Base-by-base conservation (phyloP, 2,329 filamentous ascomycete genomes). In the Stagonosporopsis vannaccii region DNA sequence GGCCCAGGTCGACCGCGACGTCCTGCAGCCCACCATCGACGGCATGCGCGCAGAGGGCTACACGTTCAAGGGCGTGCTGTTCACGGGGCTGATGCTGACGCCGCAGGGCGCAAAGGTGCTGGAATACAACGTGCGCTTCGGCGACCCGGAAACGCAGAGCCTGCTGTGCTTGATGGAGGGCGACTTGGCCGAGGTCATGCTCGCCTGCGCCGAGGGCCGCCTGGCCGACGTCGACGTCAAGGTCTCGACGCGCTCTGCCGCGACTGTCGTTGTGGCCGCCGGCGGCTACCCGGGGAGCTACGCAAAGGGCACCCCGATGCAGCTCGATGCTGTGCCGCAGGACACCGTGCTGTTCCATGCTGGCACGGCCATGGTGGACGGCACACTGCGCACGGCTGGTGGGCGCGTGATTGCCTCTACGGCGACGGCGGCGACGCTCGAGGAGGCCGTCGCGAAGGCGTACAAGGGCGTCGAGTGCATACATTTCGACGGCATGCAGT, bases 401-500 rank as follows among this genome's bases (percentile, higher is more conserved):
- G 95, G 95, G 1, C 88, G 95, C 54, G 95, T 99, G 30, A 97
- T 99, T 71, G 93, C 94, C 15, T 88, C 92, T n/a, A 96, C 91
- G 33, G 90, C 93, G 1, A 90, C 88, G 1, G 90, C 87, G 0
- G 82, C 84, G 1, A 90, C 88, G 12, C 85, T 99, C 1, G 86
- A 91, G 68, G 88, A 90, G 48, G 95, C 95, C 0, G 91, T 98
- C 1, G 85, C 88, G 68, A 90, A 89, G 72, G 92, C 92, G n/a
- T 99, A 99, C 75, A 84, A 87, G 61, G 92, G 91, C 28, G 88
- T 97, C 20, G 84, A 87, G 52, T 83, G 85, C 49, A 93, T 97
- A 69, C 82, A 89, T 55, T 97, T 97, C 65, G 86, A 94, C 50
- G 88, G 88, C 65, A 96, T 96, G 88, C 93, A 96, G 78, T 97